Base-by-base conservation (phyloP, 2,329 filamentous ascomycete species). In the Orbilia brochopaga region DNA sequence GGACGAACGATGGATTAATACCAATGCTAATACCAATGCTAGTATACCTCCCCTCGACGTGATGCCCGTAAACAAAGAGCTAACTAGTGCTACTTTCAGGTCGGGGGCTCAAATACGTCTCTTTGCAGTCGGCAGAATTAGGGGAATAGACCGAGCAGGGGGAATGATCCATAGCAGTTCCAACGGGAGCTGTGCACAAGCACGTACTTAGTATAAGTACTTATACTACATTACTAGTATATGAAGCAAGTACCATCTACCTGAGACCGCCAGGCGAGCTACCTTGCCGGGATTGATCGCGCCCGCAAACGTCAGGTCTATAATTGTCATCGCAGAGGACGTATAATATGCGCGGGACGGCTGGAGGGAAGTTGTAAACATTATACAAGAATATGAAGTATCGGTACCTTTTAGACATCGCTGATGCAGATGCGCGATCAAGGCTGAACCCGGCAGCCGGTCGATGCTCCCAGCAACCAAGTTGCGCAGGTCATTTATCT, bases 241-340 rank as follows among this genome's bases (percentile, higher is more conserved):
- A n/a, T 32, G 27, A 32, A 57, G 37, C 55, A 48, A 40, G 54
- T 64, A 59, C 60, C 59, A 44, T 57, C 66, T 64, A 58, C 66
- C 44, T 58, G 57, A 50, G 54, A 40, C 51, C 21, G 27, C 27
- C 27, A 3, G 48, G 46, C 56, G 56, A 67, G 64, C 58, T 30
- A 64, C n/a, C 44, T n/a, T 54, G 40, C 58, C 59, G 15, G 66
- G 59, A 54, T 64, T 60, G n/a, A 64, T 70, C 57, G 52, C 15
- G 19, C 50, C 50, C 50, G 23, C 46, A 23, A 23, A 51, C 46
- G 19, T 51, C 11, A 51, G 46, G 46, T 32, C 27, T 32, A 32
- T 32, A n/a, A n/a, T n/a, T n/a, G n/a, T n/a, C n/a, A n/a, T n/a
- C n/a, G n/a, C n/a, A n/a, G n/a, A n/a, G n/a, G n/a, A n/a, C n/a